Evolutionary conservation across 805 yeast species (phyloP), one percentile per base, ranked within the genome.

Genomic region (Maudiozyma saulgeensis): DNA sequence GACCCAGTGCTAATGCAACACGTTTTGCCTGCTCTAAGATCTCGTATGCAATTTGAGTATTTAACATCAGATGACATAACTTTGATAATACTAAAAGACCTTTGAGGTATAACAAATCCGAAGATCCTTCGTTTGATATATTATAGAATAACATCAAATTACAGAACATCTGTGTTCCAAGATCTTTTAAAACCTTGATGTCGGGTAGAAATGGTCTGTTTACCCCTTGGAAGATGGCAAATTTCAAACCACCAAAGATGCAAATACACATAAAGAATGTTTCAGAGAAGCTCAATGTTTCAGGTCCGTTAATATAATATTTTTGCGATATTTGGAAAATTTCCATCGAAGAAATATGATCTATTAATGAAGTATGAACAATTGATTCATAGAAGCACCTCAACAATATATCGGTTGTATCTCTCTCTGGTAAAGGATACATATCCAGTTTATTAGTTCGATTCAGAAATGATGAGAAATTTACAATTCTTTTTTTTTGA

Each of bases 1-100:
- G 64, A 0, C 86, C 86, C 54, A 79, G 55, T 34, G 75, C 79
- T 47, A 72, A 74, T 0, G 82, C 81, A 46, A 71, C 70, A 51
- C 81, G 65, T 11, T 75, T 68, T 5, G 79, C 76, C 5, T 72
- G 67, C 1, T 77, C 59, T 3, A 71, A 58, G 18, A 78, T 51
- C 42, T 68, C 61, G 49, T 65, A 69, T 6, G 71, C 67, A 15
- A 71, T 64, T 35, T 74, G 75, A 2, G 74, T 59, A 25, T 73
- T 69, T 44, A 60, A 49, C 13, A 62, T 55, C 8, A 60, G 55
- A 39, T 67, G 72, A 16, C 68, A 54, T 35, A 61, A 57, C 31
- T 58, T 57, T 52, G 73, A 58, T 44, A 82, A 59, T 21, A 80
- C 54, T 25, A 82, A 55, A 6, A 79, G 63, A 0, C 77, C 83